These are phyloP conservation scores for Nakazawaea holstii DNA, from an alignment of 805 yeast genomes.

Conservation along the genomic window DNA sequence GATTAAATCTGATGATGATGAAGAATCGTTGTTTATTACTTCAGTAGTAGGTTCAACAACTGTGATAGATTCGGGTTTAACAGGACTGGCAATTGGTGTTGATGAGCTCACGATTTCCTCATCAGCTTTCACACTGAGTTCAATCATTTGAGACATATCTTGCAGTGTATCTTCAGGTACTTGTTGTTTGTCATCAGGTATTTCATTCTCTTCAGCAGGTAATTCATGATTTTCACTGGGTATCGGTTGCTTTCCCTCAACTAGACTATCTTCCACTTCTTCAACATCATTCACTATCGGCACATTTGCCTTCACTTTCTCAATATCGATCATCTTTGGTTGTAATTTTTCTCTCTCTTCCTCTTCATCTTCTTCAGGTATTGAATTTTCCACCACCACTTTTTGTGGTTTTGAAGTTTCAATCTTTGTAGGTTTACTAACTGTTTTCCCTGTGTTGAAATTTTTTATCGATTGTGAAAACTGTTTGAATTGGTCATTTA, in stretches of 20 bases:
- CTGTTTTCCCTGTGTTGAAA: conserved; percentile 13
- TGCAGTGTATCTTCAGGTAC: conserved; percentile 8
- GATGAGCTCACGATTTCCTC: neutral
- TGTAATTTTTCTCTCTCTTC: conserved; percentile 23
- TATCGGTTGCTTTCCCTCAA: neutral
- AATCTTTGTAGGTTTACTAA: conserved; percentile 15
- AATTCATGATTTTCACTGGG: too few species aligned
- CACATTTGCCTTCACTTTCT: neutral
- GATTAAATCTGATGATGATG: conserved; percentile 8
- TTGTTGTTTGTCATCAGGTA: neutral
- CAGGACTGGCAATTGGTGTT: neutral
- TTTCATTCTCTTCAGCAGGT: conserved; percentile 5
- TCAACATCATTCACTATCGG: neutral
- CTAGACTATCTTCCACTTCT: neutral
- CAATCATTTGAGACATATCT: too few species aligned
- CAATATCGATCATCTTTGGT: neutral
- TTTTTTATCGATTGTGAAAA: conserved; percentile 11
- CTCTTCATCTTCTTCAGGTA: conserved; percentile 32
- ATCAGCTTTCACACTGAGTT: neutral
- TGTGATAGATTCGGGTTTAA: neutral
- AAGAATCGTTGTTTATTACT: neutral
- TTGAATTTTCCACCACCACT: conserved; percentile 22
- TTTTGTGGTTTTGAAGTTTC: conserved; percentile 17
- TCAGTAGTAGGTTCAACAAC: neutral
- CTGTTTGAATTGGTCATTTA: conserved; percentile 13